Evolutionary conservation across 2,329 filamentous ascomycete species (phyloP), one percentile per base, ranked within the genome.

Genomic region (Fusarium musae): DNA sequence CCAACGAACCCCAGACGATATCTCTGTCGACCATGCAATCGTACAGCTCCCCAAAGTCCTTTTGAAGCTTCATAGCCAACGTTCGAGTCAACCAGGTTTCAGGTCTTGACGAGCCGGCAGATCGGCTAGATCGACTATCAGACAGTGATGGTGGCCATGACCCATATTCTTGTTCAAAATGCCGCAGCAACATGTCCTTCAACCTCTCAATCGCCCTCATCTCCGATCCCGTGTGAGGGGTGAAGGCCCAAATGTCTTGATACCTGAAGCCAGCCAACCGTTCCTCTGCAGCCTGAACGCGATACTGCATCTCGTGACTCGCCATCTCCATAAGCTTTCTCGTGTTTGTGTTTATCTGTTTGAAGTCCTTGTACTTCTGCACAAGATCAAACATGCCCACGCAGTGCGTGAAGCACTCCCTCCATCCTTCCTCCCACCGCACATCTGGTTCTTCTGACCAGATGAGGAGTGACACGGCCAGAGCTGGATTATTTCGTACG

Each of bases 21-120:
- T 92, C 89, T 9, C 90, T 87, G 78, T 93, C 88, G 21, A 93
- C 91, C 3, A 93, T 83, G 70, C 92, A 93, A 75, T 93, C 91
- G 75, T 93, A 93, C 4, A 93, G 82, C 0, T 89, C 88, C 5
- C 90, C 89, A 75, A 93, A 93, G 72, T 93, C 92, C 37, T 83
- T 84, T 72, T 92, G 90, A n/a, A 93, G 79, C 6, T 83, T 84
- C 52, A 86, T 84, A 2, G 86, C 86, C 23, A 92, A 79, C 6
- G 84, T 86, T 44, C 91, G 85, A 9, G 87, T 91, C 17, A 93
- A 83, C 91, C 91, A 93, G 43, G 84, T 84, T 15, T 87, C 85
- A 37, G 86, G 83, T 13, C 79, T 84, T 2, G 83, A 81, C 42
- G 74, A 58, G 15, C 59, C 52, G 59, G 82, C 77, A 9, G 70